Evolutionary conservation across 1,284 basidiomycete genomes (phyloP), one percentile per base, ranked within the genome.

Genomic region (Xerocomus amazonicus): DNA sequence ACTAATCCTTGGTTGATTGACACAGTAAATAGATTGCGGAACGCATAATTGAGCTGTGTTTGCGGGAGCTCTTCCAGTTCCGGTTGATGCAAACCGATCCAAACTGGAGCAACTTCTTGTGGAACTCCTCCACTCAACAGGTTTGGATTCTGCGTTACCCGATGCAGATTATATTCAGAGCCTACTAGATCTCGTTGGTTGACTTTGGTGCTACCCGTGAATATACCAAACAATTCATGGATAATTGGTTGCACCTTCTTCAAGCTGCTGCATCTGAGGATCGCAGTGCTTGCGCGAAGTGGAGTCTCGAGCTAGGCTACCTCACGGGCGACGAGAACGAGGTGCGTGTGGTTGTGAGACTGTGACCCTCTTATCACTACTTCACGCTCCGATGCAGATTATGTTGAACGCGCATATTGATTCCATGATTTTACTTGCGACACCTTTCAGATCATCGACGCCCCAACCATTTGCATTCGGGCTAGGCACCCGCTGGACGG

Each of bases 101-200:
- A 1, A 99, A 99, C 65, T 98, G 92, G 90, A 91, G 90, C 19
- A 99, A 98, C 69, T 99, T 99, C 72, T 73, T 99, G 27, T 98
- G 88, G 83, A 89, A 95, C 68, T 63, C 75, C 4, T 51, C 69
- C 4, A 81, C 83, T 2, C 74, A 76, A 41, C 71, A 80, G 70
- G 79, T 80, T 7, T 34, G 53, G 40, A 23, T 14, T 8, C 14
- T 12, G n/a, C 13, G 34, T 48, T 52, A 32, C 27, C n/a, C 26
- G 4, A 37, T 4, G 6, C 8, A 6, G 10, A 23, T 32, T 33
- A 28, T 12, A 51, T 33, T 41, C n/a, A 60, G 43, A 3, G 16
- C 13, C 14, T 9, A 29, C 33, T 56, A 89, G 82, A 76, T 98
- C 45, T 90, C 93, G 60, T 75, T 99, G 17, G 91, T 99, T 52